phyloP scores from a whole-genome alignment of 139 green algal species.

The Chlorella sorokiniana region DNA sequence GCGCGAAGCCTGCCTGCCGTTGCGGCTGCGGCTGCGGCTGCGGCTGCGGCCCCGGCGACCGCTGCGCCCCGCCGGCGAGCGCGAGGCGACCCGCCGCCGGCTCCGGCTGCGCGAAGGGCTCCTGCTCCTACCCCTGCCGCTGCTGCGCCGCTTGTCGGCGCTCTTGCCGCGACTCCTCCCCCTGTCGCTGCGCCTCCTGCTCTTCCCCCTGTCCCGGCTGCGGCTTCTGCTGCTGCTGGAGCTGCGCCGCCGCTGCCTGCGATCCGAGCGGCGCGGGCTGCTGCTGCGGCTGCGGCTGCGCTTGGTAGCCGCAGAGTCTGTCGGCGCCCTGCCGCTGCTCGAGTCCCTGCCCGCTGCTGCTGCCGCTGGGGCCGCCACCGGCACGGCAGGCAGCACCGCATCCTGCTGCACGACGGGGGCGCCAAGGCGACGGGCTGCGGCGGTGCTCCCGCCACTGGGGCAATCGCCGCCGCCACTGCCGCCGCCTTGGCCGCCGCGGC shows the following conservation, averaged over 20 bases:
- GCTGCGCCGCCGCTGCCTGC: constrained; percentile 3
- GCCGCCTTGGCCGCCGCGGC: not conserved
- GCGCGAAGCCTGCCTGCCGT: not conserved
- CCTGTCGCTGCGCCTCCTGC: constrained; percentile 5
- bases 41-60: not conserved
- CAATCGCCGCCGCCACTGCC: not conserved
- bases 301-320: not conserved
- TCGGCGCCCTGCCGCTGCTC: not conserved
- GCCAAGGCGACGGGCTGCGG: not conserved
- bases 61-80: not conserved
- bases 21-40: not conserved
- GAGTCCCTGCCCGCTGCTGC: not conserved
- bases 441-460: not conserved
- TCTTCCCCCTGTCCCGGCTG: not conserved
- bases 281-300: not conserved
- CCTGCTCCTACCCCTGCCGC: not conserved
- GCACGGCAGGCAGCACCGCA: not conserved
- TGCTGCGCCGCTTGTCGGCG: not conserved
- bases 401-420: not conserved
- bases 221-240: not conserved
- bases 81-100: not conserved
- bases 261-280: not conserved
- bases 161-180: not conserved
- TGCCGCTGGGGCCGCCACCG: not conserved
- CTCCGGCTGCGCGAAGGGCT: not conserved